Evolutionary conservation across 495 filamentous ascomycete species (phyloP).

Genomic region (Amorphotheca resinae): DNA sequence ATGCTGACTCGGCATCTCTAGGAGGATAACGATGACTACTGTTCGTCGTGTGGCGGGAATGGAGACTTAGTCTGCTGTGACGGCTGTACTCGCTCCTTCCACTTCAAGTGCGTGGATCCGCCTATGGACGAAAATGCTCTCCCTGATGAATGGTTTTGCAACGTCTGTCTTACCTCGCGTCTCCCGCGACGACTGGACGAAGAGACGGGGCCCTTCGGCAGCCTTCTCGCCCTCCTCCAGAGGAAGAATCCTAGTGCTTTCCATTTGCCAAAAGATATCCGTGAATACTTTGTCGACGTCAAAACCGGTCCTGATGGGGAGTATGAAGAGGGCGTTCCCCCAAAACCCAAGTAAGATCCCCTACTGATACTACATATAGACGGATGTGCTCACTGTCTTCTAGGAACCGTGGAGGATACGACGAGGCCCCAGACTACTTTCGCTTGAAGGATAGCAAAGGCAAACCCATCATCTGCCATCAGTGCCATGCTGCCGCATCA

Average conservation of each 20-base stretch:
- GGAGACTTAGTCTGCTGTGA: constrained; percentile 91
- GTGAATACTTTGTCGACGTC: constrained; percentile 64
- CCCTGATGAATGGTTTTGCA: constrained; percentile 75
- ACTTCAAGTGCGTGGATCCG: constrained; percentile 75
- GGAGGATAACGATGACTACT: constrained; percentile 82
- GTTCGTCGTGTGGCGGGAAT: constrained; percentile 64
- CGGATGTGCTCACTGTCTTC: constrained; percentile 6
- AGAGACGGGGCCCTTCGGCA: constrained; percentile 38
- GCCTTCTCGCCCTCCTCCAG: constrained; percentile 45
- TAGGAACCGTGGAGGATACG: constrained; percentile 28
- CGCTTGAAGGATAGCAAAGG: constrained; percentile 54
- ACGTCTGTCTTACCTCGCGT: constrained; percentile 43
- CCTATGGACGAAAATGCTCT: constrained; percentile 50
- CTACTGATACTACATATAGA: constrained; percentile 6
- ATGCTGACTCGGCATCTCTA: constrained; percentile 22
- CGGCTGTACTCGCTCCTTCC: constrained; percentile 74
- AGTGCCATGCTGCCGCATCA: constrained; percentile 46
- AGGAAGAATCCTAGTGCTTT: constrained; percentile 61
- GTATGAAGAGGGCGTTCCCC: constrained; percentile 49
- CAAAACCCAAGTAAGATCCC: constrained; percentile 23
- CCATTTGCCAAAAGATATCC: constrained; percentile 50
- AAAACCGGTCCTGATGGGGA: constrained; percentile 61
- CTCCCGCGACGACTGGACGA: constrained; percentile 25
- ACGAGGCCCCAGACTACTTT: constrained; percentile 55
- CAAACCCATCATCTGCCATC: constrained; percentile 55